These are phyloP conservation scores for Fusarium floridanum DNA, from an alignment of 2,329 filamentous ascomycete genomes.

Conservation along the genomic window DNA sequence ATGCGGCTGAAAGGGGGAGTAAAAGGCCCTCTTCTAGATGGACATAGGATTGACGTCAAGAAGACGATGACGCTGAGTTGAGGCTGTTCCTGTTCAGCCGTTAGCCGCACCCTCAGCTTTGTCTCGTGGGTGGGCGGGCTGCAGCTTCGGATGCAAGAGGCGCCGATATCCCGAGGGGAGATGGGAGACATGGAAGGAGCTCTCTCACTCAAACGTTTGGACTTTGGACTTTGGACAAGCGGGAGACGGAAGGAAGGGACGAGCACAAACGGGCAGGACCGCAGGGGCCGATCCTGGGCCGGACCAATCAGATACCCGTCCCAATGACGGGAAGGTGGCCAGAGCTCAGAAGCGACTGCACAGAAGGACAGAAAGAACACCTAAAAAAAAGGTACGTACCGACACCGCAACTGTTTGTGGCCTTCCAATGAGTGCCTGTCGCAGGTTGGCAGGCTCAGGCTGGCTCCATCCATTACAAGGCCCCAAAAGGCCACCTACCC, in stretches of 20 bases:
- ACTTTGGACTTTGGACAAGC: background rate
- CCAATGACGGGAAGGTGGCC: background rate
- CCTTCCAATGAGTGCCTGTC: slow-evolving; percentile 1
- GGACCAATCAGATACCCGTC: slow-evolving; percentile 25
- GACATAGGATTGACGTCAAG: slow-evolving; percentile 42
- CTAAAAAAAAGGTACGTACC: slow-evolving; percentile 31
- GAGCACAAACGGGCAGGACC: slow-evolving; percentile 9
- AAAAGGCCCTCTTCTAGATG: slow-evolving; percentile 31
- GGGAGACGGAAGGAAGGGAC: slow-evolving; percentile 7
- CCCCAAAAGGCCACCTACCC: slow-evolving; percentile 41
- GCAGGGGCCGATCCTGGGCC: background rate
- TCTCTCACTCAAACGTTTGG: background rate
- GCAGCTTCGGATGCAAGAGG: slow-evolving; percentile 36
- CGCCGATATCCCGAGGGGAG: slow-evolving; percentile 37
- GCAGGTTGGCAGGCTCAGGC: slow-evolving; percentile 29
- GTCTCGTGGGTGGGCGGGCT: slow-evolving; percentile 11
- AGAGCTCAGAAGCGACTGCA: slow-evolving; percentile 11
- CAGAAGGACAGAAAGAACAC: slow-evolving; percentile 6
- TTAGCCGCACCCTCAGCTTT: slow-evolving; percentile 39
- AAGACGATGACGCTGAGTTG: slow-evolving; percentile 42
- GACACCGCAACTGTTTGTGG: slow-evolving; percentile 37
- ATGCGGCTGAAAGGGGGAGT: background rate
- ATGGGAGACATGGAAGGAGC: background rate
- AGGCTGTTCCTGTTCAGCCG: slow-evolving; percentile 34
- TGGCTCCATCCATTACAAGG: slow-evolving; percentile 18